phyloP scores from a whole-genome alignment of 2,329 filamentous ascomycete species.

The Aciculosporium take region DNA sequence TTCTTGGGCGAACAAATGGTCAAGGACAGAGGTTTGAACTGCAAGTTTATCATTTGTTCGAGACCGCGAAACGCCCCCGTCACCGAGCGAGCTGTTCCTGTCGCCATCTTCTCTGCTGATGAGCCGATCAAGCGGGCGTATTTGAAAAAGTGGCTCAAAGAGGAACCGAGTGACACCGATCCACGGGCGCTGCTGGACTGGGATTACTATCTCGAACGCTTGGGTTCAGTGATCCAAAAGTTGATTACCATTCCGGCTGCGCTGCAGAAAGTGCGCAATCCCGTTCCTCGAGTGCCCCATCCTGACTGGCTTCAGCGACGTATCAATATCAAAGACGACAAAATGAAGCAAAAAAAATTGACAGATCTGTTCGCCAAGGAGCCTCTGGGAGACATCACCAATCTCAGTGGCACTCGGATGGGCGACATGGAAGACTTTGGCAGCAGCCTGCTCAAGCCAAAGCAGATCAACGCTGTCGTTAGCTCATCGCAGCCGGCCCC shows the following conservation, averaged over 20 bases:
- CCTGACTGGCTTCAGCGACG: constrained; percentile 92
- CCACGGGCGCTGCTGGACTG: constrained; percentile 84
- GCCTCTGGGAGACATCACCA: constrained; percentile 58
- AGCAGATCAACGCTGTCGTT: constrained; percentile 39
- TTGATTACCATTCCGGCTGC: constrained; percentile 97
- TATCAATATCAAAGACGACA: constrained; percentile 92
- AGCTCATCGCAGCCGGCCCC: constrained; percentile 36
- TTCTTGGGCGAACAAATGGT: constrained; percentile 98
- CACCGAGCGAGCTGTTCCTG: constrained; percentile 84
- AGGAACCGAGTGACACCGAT: constrained; percentile 83
- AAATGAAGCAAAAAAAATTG: constrained; percentile 96
- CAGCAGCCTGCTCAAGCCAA: constrained; percentile 50
- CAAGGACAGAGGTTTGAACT: constrained; percentile 97
- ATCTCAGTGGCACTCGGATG: constrained; percentile 41
- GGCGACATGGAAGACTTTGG: constrained; percentile 76
- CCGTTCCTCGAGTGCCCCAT: constrained; percentile 82
- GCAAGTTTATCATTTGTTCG: constrained; percentile 96
- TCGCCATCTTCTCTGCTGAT: constrained; percentile 94
- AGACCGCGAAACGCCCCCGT: constrained; percentile 78
- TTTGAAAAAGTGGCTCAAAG: constrained; percentile 87
- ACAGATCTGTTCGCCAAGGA: constrained; percentile 72
- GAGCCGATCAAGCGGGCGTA: constrained; percentile 77
- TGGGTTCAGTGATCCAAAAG: constrained; percentile 96
- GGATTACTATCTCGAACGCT: constrained; percentile 91
- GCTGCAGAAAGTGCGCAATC: constrained; percentile 86